Percentiles rank a stretch among this genome's conserved stretches.
Conservation (phyloP, 768 basidiomycete genomes). For the Mycena amicta region DNA sequence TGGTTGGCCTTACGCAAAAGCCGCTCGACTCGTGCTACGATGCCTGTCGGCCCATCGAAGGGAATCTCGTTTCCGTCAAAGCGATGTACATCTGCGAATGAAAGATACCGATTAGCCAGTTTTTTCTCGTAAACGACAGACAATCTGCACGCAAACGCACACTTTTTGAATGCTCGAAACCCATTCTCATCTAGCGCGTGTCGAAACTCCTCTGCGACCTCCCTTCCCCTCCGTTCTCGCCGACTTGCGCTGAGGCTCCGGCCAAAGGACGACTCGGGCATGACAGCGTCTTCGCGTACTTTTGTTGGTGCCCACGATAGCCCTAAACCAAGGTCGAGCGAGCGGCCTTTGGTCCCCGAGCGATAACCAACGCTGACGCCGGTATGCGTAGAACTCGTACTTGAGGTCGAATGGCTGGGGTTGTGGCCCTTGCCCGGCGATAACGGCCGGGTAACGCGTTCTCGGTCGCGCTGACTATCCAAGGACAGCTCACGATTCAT, state of each 20-base stretch:
- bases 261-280: conserved; percentile 47
- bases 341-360: conserved; percentile 63
- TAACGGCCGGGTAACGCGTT: conserved; percentile 25
- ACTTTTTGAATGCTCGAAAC: conserved; percentile 60
- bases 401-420: conserved; percentile 18
- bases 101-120: not conserved
- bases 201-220: conserved; percentile 52
- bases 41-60: conserved; percentile 72
- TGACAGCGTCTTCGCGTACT: conserved; percentile 66
- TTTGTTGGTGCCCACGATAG: conserved; percentile 73
- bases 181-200: conserved; percentile 48
- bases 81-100: conserved; percentile 49
- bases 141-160: conserved; percentile 46
- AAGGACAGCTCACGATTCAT: conserved; percentile 14
- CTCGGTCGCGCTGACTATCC: conserved; percentile 20
- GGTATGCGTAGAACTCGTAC: conserved; percentile 29
- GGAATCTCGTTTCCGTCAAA: conserved; percentile 77
- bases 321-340: conserved; percentile 69
- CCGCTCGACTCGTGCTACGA: conserved; percentile 63
- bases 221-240: conserved; percentile 28
- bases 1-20: conserved; percentile 54
- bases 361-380: conserved; percentile 39
- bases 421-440: conserved; percentile 11
- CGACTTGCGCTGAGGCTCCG: conserved; percentile 29
- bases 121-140: conserved; percentile 3